Conservation (phyloP, 139 green algal species). For the Micractinium conductrix region DNA sequence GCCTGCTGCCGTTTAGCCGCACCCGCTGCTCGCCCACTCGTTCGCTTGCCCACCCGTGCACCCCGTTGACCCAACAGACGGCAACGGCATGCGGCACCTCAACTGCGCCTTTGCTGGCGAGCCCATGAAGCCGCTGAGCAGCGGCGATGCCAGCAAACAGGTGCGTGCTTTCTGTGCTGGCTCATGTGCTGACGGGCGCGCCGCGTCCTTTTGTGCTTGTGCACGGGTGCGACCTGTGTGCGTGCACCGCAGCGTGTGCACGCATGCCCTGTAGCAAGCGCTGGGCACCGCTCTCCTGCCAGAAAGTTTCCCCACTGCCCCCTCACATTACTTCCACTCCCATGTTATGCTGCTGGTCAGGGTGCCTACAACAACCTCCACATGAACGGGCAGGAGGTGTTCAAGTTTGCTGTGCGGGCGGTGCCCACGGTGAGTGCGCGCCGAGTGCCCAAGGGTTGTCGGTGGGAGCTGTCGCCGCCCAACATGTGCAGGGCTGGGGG, state of each 20-base stretch:
- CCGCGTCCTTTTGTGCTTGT: no score
- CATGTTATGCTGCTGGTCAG: constrained; percentile 21
- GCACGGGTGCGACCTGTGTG: no score
- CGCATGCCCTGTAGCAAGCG: no score
- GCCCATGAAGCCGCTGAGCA: constrained; percentile 29
- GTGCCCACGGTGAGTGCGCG: constrained; percentile 78
- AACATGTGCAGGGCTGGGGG: background rate
- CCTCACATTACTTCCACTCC: no score
- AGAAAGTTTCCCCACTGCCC: no score
- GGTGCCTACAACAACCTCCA: constrained; percentile 81
- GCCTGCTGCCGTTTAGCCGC: no score
- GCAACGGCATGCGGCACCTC: constrained; percentile 81
- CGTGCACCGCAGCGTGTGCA: no score
- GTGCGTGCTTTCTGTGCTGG: background rate
- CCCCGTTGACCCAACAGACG: constrained; percentile 67
- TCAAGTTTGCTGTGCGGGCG: constrained; percentile 96
- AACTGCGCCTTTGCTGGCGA: constrained; percentile 59
- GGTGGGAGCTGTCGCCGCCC: background rate
- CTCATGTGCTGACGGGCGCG: no score
- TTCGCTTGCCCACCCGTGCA: background rate
- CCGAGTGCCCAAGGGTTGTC: background rate
- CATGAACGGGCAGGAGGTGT: constrained; percentile 98
- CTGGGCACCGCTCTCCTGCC: no score
- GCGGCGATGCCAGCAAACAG: constrained; percentile 10
- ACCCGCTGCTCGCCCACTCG: no score